Evolutionary conservation across 2,329 filamentous ascomycete species (phyloP).

Genomic region (Penicillium griseofulvum): DNA sequence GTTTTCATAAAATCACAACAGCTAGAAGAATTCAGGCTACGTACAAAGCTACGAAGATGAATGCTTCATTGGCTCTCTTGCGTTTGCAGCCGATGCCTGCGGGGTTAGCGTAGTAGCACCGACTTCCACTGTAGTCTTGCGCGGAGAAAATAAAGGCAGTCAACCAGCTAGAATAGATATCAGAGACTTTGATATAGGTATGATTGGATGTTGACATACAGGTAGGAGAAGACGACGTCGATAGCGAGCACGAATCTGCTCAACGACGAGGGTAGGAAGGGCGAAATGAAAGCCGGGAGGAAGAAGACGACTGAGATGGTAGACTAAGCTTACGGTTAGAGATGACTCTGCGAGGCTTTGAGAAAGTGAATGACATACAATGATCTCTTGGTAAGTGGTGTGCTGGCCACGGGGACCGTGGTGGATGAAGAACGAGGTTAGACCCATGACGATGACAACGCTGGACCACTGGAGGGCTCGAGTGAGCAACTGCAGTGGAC

Average conservation of each 20-base stretch:
- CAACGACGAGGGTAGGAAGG: slow-evolving; percentile 37
- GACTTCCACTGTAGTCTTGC: slow-evolving; percentile 42
- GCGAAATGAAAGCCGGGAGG: slow-evolving; percentile 43
- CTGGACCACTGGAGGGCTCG: slow-evolving; percentile 22
- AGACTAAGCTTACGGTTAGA: slow-evolving; percentile 22
- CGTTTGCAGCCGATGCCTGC: slow-evolving; percentile 32
- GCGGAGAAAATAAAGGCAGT: slow-evolving; percentile 50
- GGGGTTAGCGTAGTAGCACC: slow-evolving; percentile 36
- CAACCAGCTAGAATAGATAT: slow-evolving; percentile 39
- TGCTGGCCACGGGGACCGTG: slow-evolving; percentile 18
- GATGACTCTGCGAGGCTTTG: neutral
- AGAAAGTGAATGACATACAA: slow-evolving; percentile 10
- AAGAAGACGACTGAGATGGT: slow-evolving; percentile 43
- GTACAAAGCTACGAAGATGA: slow-evolving; percentile 49
- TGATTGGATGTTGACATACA: slow-evolving; percentile 29
- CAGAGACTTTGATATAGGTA: neutral
- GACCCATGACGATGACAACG: slow-evolving; percentile 24
- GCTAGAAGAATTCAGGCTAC: slow-evolving; percentile 9
- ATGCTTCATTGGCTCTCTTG: slow-evolving; percentile 45
- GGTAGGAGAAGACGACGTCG: slow-evolving; percentile 48
- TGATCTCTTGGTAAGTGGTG: slow-evolving; percentile 25
- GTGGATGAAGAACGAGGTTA: slow-evolving; percentile 23
- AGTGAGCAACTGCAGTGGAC: slow-evolving; percentile 32
- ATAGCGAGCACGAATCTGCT: slow-evolving; percentile 40
- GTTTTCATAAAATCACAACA: neutral